These are phyloP conservation scores for Fusarium sp. DNA, from an alignment of 2,329 filamentous ascomycete species.

Conservation along the genomic window DNA sequence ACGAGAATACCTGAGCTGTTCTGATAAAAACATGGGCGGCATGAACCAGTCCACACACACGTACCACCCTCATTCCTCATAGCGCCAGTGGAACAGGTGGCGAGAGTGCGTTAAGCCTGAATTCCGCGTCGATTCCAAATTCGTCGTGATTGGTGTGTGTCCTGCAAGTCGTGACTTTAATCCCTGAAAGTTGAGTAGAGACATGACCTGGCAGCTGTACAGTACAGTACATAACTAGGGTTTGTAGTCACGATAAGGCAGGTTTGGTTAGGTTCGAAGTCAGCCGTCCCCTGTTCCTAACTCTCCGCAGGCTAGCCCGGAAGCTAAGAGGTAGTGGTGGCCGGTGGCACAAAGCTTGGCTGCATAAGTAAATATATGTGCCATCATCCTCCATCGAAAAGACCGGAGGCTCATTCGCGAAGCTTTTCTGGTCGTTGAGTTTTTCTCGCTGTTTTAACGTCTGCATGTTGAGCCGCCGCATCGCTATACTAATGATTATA, in stretches of 20 bases:
- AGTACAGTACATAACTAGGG: conserved; percentile 2
- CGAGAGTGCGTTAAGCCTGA: conserved; percentile 1
- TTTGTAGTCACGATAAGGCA: conserved; percentile 2
- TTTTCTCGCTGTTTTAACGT: background rate
- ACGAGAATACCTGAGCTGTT: conserved; percentile 7
- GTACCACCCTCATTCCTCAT: conserved; percentile 15
- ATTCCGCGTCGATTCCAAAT: background rate
- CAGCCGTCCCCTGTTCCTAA: background rate
- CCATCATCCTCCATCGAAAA: background rate
- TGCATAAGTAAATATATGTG: background rate
- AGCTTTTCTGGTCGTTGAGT: background rate
- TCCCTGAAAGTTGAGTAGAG: background rate
- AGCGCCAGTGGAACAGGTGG: conserved; percentile 13
- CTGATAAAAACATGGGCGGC: background rate
- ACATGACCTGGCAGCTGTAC: conserved; percentile 1
- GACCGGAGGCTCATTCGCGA: background rate
- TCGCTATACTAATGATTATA: background rate
- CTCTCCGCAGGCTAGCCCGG: conserved; percentile 7
- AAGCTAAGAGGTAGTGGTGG: conserved; percentile 3
- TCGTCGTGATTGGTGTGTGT: conserved; percentile 11
- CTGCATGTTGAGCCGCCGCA: background rate
- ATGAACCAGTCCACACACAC: conserved; percentile 9
- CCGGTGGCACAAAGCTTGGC: conserved; percentile 1
- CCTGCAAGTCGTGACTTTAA: background rate
- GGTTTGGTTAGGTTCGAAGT: background rate